Base-by-base conservation (phyloP, 371 early-diverging fungal species). In the Rhizoclosmatium hyalinum region DNA sequence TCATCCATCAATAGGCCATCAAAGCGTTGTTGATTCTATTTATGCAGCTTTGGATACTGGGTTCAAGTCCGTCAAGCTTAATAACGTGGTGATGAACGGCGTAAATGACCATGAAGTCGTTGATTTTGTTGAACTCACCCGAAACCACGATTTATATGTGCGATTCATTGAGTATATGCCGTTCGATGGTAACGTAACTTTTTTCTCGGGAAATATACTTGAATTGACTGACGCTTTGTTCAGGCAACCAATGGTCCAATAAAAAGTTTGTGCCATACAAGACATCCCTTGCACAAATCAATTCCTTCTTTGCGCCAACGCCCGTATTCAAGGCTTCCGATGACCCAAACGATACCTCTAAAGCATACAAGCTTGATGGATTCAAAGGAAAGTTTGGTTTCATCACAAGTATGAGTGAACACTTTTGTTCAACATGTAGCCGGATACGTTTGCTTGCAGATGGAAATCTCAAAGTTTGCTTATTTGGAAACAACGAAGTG, bases 131-230 rank as follows among this genome's bases (percentile, higher is more conserved):
- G 91, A 91, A 46, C 87, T 93, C 80, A 95, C 96, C 12, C 87
- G 90, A 58, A 88, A 93, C 63, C 84, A 85, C 19, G 87, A 90
- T 2, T 74, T 96, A 3, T 91, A 91, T 64, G 90, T 97, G 0
- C 88, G 98, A 32, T 97, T 97, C 81, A 97, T 97, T 75, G 98
- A 97, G 81, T 96, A 95, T 77, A 97, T 96, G 96, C 98, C 98
- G 0, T 97, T 97, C 85, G 96, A 93, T 80, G 96, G 94, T 91
- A 84, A 75, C 81, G 42, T 6, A 24, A 43, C 12, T 50, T 50
- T 50, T 50, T 12, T 50, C 17, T 1, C 0, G 50, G 32, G 32
- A 32, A 32, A 6, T 50, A 6, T 50, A 6, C 17, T 55, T 24
- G 5, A 70, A 32, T 32, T 45, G n/a, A 63, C 64, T 53, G 3